Evolutionary conservation across 1,284 basidiomycete genomes (phyloP).

Genomic region (Naganishia sp.): DNA sequence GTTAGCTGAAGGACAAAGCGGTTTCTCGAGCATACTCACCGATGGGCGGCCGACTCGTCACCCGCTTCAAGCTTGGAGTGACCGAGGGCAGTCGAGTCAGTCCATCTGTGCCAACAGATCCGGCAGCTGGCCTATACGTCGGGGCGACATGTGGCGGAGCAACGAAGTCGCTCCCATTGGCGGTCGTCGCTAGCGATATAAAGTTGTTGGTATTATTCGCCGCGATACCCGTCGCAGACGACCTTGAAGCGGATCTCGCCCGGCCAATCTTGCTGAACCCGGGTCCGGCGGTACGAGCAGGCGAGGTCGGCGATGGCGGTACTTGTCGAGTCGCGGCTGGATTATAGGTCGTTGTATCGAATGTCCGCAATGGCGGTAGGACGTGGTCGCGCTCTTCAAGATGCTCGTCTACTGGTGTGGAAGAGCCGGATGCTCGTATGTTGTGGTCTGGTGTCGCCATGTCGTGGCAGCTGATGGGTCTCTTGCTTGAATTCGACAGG

Average conservation of each 20-base stretch:
- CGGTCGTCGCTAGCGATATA: slow-evolving; percentile 10
- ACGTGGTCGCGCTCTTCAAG: slow-evolving; percentile 15
- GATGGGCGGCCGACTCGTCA: slow-evolving; percentile 19
- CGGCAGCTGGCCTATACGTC: slow-evolving; percentile 1
- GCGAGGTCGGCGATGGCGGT: slow-evolving; percentile 13
- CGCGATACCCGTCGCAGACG: slow-evolving; percentile 18
- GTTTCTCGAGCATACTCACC: background rate
- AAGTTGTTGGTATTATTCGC: slow-evolving; percentile 18
- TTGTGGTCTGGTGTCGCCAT: background rate
- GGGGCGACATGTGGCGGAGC: slow-evolving; percentile 4
- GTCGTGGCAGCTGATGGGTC: background rate
- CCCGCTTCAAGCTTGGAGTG: slow-evolving; percentile 11
- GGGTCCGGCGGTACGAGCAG: background rate
- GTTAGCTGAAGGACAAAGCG: background rate
- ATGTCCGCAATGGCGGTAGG: slow-evolving; percentile 16
- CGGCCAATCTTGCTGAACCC: slow-evolving; percentile 22
- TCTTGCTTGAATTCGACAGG: background rate
- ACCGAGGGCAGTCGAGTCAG: slow-evolving; percentile 9
- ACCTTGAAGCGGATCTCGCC: slow-evolving; percentile 8
- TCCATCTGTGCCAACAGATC: background rate
- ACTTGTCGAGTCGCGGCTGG: background rate
- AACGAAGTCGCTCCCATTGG: slow-evolving; percentile 11
- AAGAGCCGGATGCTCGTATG: slow-evolving; percentile 5
- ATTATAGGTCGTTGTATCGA: slow-evolving; percentile 7
- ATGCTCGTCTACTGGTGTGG: slow-evolving; percentile 18